Base-by-base conservation (phyloP, 306 rosid species). In the Cyclanthera cordifolia region DNA sequence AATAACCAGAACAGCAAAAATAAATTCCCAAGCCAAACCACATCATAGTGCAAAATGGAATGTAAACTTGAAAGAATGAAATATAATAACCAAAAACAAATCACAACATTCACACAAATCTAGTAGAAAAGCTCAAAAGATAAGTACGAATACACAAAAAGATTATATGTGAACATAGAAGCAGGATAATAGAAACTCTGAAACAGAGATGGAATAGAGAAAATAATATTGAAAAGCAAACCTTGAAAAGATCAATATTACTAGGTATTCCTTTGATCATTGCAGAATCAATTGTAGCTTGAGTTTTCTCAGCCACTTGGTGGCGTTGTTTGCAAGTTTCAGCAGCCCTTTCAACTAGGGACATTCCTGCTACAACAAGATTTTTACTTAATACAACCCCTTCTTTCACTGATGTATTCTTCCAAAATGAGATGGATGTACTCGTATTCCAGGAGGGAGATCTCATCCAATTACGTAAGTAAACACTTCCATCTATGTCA, bases 221-320 rank as follows among this genome's bases (percentile, higher is more conserved):
- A 71, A 72, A 53, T 11, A 73, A 57, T 77, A 69, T 51, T 49
- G 54, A 82, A 67, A 39, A 49, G 58, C 67, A 9, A 73, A 93
- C 96, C 98, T 93, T 87, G 82, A 93, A 83, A 78, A 93, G 96
- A 85, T 93, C 99, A 51, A 93, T 87, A 81, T 93, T 93, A 78
- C 94, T 93, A 37, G 99, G 94, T 87, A 93, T 90, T 80, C 99
- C 96, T 78, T 83, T 45, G 70, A 93, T 83, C 73, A 79, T 93
- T 73, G 99, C 96, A 24, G 99, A 96, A 82, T 87, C 90, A 83
- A 93, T 89, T 53, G 96, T 90, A 25, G 99, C 99, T 77, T 86
- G 99, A 75, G 96, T 89, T 77, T 85, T 93, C 80, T 89, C 91
- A 32, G 81, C 91, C 70, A 75, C 84, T 74, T 73, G 85, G 52